phyloP scores from a whole-genome alignment of 2,329 filamentous ascomycete species.

The Microascus cirrosus region DNA sequence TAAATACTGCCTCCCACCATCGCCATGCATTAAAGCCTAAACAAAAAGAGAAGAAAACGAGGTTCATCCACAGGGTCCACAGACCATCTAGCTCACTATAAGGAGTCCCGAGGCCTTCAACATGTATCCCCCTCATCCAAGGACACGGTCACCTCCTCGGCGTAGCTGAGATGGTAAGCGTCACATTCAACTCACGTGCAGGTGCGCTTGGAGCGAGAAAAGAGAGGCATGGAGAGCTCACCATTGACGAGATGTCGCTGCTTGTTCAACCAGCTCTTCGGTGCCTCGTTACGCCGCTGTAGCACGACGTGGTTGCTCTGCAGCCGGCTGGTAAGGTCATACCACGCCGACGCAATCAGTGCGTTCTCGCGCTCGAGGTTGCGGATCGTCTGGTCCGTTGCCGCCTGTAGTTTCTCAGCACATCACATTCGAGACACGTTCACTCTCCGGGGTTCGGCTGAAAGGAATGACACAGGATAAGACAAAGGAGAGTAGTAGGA shows the following conservation, averaged over 20 bases:
- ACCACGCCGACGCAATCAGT: slow-evolving; percentile 76
- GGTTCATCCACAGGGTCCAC: no score
- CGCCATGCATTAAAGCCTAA: no score
- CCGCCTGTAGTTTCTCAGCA: slow-evolving; percentile 23
- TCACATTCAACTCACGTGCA: not conserved
- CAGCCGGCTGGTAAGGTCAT: slow-evolving; percentile 65
- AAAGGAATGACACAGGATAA: not conserved
- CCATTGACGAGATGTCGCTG: slow-evolving; percentile 60
- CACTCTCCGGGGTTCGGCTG: not conserved
- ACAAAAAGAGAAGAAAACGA: no score
- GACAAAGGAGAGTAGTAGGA: no score
- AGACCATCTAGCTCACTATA: no score
- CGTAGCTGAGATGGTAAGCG: not conserved
- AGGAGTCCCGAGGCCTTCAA: no score
- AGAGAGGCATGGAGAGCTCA: not conserved
- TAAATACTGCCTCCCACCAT: no score
- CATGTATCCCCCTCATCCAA: no score
- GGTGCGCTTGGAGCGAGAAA: not conserved
- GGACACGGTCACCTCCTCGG: not conserved
- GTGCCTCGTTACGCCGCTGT: slow-evolving; percentile 61
- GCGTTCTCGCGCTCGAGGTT: slow-evolving; percentile 68
- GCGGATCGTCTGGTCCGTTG: slow-evolving; percentile 45
- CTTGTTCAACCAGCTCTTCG: slow-evolving; percentile 76
- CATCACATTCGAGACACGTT: not conserved
- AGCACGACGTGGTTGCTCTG: slow-evolving; percentile 77